Base-by-base conservation (phyloP, 2,329 filamentous ascomycete species). In the Ascochyta rabiei region DNA sequence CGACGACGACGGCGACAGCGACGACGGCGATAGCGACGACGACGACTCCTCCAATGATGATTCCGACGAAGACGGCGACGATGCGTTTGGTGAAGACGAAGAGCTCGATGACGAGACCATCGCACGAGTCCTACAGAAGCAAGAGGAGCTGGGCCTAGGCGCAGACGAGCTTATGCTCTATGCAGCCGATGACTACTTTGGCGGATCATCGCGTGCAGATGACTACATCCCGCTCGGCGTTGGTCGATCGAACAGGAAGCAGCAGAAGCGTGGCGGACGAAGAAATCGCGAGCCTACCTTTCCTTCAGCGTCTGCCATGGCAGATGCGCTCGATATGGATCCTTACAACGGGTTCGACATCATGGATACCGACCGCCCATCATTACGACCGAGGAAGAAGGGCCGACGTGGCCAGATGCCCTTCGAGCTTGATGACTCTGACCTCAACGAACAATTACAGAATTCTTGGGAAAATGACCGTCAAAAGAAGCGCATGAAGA, bases 281-380 rank as follows among this genome's bases (percentile, higher is more conserved):
- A 52, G 38, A 16, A 62, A 57, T n/a, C 63, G 55, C 15, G 58
- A 63, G 3, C 54, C 46, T 13, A 56, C 47, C 13, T 86, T 85
- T 64, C 81, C 82, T 15, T 79, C 80, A 33, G 85, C 84, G 6
- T 79, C 78, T 40, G 77, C 80, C 15, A 80, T 87, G 63, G 84
- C 83, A 3, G 84, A 86, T 67, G 79, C 81, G 0, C 75, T 86
- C 2, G 83, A 86, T n/a, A 74, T 78, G 58, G 82, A 84, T 60
- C 82, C 84, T 51, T 80, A 87, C 52, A 86, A 88, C 56, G 89
- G 86, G 8, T 88, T 96, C 60, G 91, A 96, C 68, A 80, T 96
- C 39, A 93, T 95, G 88, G 90, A 96, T 67, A 91, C 89, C 76
- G 84, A 89, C 15, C 82, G 87, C 23, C 86, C 87, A 1, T 91